Conservation (phyloP, 2,329 filamentous ascomycete genomes). For the Pseudovirgaria hyperparasitica region DNA sequence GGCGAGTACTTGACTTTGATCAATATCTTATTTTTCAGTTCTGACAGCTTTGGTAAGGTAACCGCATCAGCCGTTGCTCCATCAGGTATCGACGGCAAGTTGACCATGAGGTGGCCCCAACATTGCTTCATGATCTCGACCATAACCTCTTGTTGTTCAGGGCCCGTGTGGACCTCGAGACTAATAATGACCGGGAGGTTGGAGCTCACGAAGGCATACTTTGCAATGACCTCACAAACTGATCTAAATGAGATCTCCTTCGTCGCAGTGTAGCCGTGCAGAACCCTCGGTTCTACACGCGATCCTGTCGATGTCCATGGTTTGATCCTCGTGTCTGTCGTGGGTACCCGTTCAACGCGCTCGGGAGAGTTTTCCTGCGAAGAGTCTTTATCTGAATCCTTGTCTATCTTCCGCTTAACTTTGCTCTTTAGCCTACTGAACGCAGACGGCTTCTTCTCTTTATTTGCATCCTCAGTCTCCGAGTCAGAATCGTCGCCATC, state of each 20-base stretch:
- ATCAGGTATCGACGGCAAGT: slow-evolving; percentile 36
- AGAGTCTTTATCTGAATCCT: too few relatives aligned
- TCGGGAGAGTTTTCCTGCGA: too few relatives aligned
- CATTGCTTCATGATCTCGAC: slow-evolving; percentile 86
- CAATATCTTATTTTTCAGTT: slow-evolving; percentile 64
- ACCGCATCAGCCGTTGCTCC: slow-evolving; percentile 34
- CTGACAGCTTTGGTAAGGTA: slow-evolving; percentile 50
- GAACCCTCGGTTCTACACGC: slow-evolving; percentile 58
- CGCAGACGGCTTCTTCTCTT: slow-evolving; percentile 11
- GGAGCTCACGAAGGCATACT: slow-evolving; percentile 62
- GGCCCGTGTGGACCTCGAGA: slow-evolving; percentile 76
- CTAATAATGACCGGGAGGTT: slow-evolving; percentile 81
- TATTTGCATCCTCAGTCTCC: slow-evolving; percentile 16
- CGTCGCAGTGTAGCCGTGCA: slow-evolving; percentile 72
- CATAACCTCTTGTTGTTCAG: slow-evolving; percentile 80
- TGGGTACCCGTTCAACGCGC: too few relatives aligned
- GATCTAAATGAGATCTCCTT: slow-evolving; percentile 76
- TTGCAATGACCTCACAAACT: slow-evolving; percentile 67
- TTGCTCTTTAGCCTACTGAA: slow-evolving; percentile 3
- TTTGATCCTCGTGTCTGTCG: slow-evolving; percentile 9
- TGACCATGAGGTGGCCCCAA: slow-evolving; percentile 65
- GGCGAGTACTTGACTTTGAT: slow-evolving; percentile 38
- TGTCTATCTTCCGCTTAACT: not conserved
- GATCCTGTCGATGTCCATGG: slow-evolving; percentile 20
- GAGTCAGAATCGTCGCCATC: slow-evolving; percentile 48